Base-by-base conservation (phyloP, 2,329 filamentous ascomycete genomes). In the Pestalotiopsis sp. region DNA sequence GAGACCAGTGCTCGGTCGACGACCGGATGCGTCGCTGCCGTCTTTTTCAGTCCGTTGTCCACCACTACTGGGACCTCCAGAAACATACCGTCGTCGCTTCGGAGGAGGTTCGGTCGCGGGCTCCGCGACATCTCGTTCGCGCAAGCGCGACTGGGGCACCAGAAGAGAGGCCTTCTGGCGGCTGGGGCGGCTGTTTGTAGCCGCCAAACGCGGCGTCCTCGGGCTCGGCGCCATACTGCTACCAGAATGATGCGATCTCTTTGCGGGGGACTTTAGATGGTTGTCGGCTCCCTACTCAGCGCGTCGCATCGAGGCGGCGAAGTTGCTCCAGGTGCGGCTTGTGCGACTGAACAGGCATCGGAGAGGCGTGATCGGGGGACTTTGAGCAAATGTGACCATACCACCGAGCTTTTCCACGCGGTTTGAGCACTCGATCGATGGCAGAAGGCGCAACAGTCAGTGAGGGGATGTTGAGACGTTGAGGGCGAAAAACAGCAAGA, bases 61-160 rank as follows among this genome's bases (percentile, higher is more conserved):
- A 68, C 94, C 94, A 59, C 94, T 94, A 52, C 93, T 94, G 68
- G 93, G 91, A 3, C 94, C 94, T 61, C 94, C 94, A 40, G 95
- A 93, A 61, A 97, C 88, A 81, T 97, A 98, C 79, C 89, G 87
- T 72, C 90, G 86, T 76, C 88, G 88, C 81, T 94, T 94, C 1
- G 84, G 84, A 13, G 91, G 89, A 30, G 90, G 90, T 72, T 92
- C 90, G 61, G 84, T 83, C 56, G 77, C 78, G 30, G 78, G 74
- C 9, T 74, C 76, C 68, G 78, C 77, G 39, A 76, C 70, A 74
- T 80, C 69, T 74, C 77, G 70, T 73, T 78, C 69, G 75, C 76
- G 70, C 76, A 78, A 73, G 69, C 68, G 39, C 10, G 68, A 67
- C 24, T 65, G 40, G 14, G 68, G 64, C 3, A 58, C 71, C 66